Evolutionary conservation across 768 basidiomycete genomes (phyloP).

Genomic region (Scleroderma bovista): DNA sequence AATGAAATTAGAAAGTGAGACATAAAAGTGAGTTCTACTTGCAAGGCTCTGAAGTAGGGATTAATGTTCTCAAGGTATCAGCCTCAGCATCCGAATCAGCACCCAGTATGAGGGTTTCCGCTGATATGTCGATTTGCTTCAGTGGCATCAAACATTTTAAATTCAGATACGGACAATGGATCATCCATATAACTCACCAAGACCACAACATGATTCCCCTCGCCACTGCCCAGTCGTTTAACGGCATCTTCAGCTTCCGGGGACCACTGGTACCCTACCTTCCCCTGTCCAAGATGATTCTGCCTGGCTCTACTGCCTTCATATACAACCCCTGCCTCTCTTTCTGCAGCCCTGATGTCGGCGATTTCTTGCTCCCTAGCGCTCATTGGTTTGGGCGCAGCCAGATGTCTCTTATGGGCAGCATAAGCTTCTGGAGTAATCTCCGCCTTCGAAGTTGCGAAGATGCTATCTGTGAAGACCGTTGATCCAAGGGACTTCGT

Average conservation of each 20-base stretch:
- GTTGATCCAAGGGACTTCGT: slow-evolving; percentile 71
- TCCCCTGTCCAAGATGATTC: slow-evolving; percentile 50
- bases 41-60: slow-evolving; percentile 61
- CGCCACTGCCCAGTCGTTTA: slow-evolving; percentile 43
- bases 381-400: slow-evolving; percentile 79
- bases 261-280: slow-evolving; percentile 63
- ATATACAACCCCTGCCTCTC: slow-evolving; percentile 47
- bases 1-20: neutral
- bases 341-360: slow-evolving; percentile 71
- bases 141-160: neutral
- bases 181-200: slow-evolving; percentile 43
- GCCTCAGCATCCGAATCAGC: slow-evolving; percentile 36
- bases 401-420: slow-evolving; percentile 62
- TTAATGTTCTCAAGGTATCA: slow-evolving; percentile 38
- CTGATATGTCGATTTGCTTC: slow-evolving; percentile 62
- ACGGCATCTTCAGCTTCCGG: slow-evolving; percentile 62
- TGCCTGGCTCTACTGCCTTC: slow-evolving; percentile 52
- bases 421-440: slow-evolving; percentile 65
- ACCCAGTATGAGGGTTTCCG: slow-evolving; percentile 52
- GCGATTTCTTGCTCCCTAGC: slow-evolving; percentile 78
- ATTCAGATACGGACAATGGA: too few species aligned
- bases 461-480: slow-evolving; percentile 67
- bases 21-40: slow-evolving; percentile 1
- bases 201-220: slow-evolving; percentile 52
- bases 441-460: slow-evolving; percentile 69